phyloP scores from a whole-genome alignment of 495 filamentous ascomycete genomes.

The Trichoderma orchidacearum region DNA sequence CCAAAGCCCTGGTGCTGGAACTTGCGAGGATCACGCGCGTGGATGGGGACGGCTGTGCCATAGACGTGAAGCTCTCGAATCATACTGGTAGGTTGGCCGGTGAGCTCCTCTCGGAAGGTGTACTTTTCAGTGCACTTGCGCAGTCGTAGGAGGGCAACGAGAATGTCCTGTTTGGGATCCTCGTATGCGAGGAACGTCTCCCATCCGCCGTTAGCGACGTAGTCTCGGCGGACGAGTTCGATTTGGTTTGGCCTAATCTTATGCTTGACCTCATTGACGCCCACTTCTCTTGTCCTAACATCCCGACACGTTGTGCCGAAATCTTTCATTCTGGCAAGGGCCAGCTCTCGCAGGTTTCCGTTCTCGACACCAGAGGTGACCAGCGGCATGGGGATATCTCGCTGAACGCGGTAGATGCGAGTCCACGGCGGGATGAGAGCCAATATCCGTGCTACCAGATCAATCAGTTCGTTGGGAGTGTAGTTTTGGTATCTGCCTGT shows the following conservation, averaged over 20 bases:
- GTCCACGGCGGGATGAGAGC: constrained; percentile 96
- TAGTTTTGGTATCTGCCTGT: constrained; percentile 97
- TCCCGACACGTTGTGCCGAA: constrained; percentile 96
- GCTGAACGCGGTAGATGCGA: constrained; percentile 93
- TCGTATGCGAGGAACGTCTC: constrained; percentile 97
- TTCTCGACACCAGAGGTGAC: constrained; percentile 97
- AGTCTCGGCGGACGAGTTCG: constrained; percentile 92
- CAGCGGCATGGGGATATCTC: constrained; percentile 97
- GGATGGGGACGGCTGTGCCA: constrained; percentile 86
- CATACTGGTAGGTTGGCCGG: constrained; percentile 73
- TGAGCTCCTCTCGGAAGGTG: constrained; percentile 83
- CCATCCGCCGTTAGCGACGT: constrained; percentile 90
- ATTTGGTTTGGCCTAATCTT: constrained; percentile 95
- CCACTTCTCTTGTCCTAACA: constrained; percentile 94
- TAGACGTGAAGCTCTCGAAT: constrained; percentile 95
- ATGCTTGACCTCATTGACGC: constrained; percentile 96
- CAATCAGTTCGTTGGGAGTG: constrained; percentile 89
- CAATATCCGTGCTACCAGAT: constrained; percentile 87
- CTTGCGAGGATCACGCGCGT: constrained; percentile 83
- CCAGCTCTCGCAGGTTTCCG: constrained; percentile 87
- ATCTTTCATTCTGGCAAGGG: constrained; percentile 92
- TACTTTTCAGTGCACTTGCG: constrained; percentile 80
- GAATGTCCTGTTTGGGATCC: constrained; percentile 94
- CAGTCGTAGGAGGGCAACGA: constrained; percentile 81
- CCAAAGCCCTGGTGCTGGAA: constrained; percentile 98